A percentile compares a stretch with the other conserved stretches of the same genome.
Conservation (phyloP, 805 yeast genomes). For the Ogataea trehalophila region DNA sequence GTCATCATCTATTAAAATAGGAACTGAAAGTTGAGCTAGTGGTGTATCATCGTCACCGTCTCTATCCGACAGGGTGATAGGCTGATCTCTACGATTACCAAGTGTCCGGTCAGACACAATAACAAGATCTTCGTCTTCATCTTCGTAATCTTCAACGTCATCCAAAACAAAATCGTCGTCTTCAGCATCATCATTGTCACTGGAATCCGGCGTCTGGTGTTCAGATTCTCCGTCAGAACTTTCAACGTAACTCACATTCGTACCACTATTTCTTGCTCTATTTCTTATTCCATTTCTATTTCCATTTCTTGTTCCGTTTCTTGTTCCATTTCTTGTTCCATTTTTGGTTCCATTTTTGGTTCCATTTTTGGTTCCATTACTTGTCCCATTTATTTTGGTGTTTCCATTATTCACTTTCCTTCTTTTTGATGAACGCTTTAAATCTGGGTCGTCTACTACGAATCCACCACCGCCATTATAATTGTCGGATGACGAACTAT, state of each 20-base stretch:
- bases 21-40: constrained; percentile 5
- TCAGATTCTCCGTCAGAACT: too few relatives aligned
- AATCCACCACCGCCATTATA: constrained; percentile 36
- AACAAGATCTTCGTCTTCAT: constrained; percentile 16
- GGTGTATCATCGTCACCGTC: constrained; percentile 16
- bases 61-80: constrained; percentile 15
- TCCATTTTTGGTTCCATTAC: not conserved
- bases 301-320: too few relatives aligned
- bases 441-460: constrained; percentile 34
- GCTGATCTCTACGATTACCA: constrained; percentile 7
- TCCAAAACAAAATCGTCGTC: constrained; percentile 18
- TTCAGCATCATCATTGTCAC: constrained; percentile 7
- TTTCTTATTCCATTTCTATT: too few relatives aligned
- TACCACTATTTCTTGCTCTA: too few relatives aligned
- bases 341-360: constrained; percentile 6
- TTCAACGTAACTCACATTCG: too few relatives aligned
- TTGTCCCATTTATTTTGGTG: constrained; percentile 26
- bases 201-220: not conserved
- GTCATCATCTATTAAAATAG: not conserved
- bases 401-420: constrained; percentile 10
- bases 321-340: constrained; percentile 12
- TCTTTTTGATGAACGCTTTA: constrained; percentile 12
- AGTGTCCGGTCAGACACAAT: constrained; percentile 17
- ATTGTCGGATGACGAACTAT: not conserved
- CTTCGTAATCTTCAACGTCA: constrained; percentile 20